Percentiles rank a stretch among this genome's conserved stretches.
phyloP scores from a whole-genome alignment of 78 protist genomes.

The Dictyostelium brefeldianum region DNA sequence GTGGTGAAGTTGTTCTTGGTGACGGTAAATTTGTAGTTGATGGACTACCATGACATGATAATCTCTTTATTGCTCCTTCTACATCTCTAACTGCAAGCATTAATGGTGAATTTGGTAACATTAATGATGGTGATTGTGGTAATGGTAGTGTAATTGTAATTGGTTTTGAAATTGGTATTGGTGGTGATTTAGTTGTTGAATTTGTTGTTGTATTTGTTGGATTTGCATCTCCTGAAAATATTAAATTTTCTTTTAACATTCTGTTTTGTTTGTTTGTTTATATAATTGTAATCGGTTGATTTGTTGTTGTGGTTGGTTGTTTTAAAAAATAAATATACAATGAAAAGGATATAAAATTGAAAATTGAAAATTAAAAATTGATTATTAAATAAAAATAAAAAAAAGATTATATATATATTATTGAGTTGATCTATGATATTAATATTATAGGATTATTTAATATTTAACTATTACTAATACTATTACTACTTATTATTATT shows the following conservation, averaged over 20 bases:
- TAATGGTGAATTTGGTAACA: conserved; percentile 13
- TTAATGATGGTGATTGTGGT: conserved; percentile 28
- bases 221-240: neutral
- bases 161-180: neutral
- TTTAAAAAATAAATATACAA: neutral
- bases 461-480: neutral
- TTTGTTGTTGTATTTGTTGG: neutral
- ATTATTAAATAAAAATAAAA: neutral
- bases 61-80: neutral
- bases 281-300: neutral
- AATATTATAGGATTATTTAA: conserved; percentile 2
- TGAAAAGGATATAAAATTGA: neutral
- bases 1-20: conserved; percentile 9
- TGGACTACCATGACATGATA: conserved; percentile 5
- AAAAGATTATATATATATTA: neutral
- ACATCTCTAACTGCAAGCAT: conserved; percentile 9
- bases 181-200: neutral
- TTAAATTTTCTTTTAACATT: conserved; percentile 4
- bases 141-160: neutral
- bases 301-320: neutral
- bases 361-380: neutral
- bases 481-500: neutral
- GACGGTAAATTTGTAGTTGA: neutral
- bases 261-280: neutral
- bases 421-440: neutral